Conservation (phyloP, 2,329 filamentous ascomycete genomes). For the Rugonectria rugulosa region DNA sequence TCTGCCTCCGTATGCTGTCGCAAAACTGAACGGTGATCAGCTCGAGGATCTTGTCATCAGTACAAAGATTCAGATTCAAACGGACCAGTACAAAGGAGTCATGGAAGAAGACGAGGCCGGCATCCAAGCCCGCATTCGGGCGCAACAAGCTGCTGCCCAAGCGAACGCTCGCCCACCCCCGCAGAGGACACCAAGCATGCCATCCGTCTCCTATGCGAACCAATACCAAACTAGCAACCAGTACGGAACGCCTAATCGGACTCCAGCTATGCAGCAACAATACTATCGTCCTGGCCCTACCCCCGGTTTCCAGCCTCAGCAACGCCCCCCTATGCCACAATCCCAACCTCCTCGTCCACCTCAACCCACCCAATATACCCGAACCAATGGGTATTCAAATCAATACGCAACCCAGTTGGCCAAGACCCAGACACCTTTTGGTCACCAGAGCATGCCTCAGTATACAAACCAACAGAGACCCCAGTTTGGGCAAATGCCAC, state of each 20-base stretch:
- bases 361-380: slow-evolving; percentile 58
- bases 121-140: slow-evolving; percentile 57
- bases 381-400: slow-evolving; percentile 55
- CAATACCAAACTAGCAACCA: slow-evolving; percentile 54
- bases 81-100: slow-evolving; percentile 76
- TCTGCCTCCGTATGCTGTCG: slow-evolving; percentile 84
- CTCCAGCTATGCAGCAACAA: slow-evolving; percentile 53
- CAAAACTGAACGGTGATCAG: slow-evolving; percentile 86
- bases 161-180: slow-evolving; percentile 45
- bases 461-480: slow-evolving; percentile 57
- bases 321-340: slow-evolving; percentile 44
- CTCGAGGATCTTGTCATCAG: slow-evolving; percentile 84
- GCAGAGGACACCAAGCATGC: slow-evolving; percentile 49
- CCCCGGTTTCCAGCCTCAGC: slow-evolving; percentile 54
- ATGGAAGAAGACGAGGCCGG: slow-evolving; percentile 84
- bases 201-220: slow-evolving; percentile 50
- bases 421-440: slow-evolving; percentile 61
- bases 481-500: slow-evolving; percentile 51
- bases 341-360: slow-evolving; percentile 47
- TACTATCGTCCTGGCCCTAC: slow-evolving; percentile 51
- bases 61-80: slow-evolving; percentile 77
- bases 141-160: slow-evolving; percentile 45
- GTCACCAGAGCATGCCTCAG: slow-evolving; percentile 52
- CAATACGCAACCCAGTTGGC: slow-evolving; percentile 59
- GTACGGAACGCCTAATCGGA: slow-evolving; percentile 57